phyloP scores from a whole-genome alignment of 176 grass and related monocot genomes.

The Carex cristatella region DNA sequence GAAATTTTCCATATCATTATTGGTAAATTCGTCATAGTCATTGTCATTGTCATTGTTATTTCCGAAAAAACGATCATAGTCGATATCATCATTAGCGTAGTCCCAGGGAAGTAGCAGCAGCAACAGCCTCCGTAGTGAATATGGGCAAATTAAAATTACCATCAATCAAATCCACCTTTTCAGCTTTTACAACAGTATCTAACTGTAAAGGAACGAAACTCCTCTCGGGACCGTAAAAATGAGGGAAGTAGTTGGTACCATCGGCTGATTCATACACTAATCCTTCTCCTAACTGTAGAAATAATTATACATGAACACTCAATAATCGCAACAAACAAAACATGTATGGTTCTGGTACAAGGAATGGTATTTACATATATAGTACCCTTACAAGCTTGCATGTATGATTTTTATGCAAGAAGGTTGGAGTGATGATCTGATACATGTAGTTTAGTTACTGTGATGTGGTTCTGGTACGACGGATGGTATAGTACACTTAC shows the following conservation, averaged over 20 bases:
- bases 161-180: conserved; percentile 38
- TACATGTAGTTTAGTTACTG: no score
- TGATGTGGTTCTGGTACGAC: neutral
- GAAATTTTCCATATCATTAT: no score
- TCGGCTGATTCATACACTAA: conserved; percentile 65
- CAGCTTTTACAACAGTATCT: conserved; percentile 33
- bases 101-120: no score
- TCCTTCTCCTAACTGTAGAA: conserved; percentile 52
- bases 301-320: neutral
- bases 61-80: no score
- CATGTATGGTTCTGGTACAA: neutral
- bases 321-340: neutral
- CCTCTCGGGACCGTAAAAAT: conserved; percentile 68
- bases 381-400: no score
- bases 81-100: no score
- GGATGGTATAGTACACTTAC: neutral
- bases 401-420: no score
- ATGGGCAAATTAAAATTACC: conserved; percentile 27
- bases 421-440: no score
- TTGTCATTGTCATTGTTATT: no score
- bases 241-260: conserved; percentile 60
- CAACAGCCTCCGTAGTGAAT: no score
- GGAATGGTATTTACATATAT: neutral
- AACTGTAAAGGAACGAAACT: conserved; percentile 50
- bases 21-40: no score